These are phyloP conservation scores for Chrysosphaeria jannelii DNA, from an alignment of 2,329 filamentous ascomycete species.

Conservation along the genomic window DNA sequence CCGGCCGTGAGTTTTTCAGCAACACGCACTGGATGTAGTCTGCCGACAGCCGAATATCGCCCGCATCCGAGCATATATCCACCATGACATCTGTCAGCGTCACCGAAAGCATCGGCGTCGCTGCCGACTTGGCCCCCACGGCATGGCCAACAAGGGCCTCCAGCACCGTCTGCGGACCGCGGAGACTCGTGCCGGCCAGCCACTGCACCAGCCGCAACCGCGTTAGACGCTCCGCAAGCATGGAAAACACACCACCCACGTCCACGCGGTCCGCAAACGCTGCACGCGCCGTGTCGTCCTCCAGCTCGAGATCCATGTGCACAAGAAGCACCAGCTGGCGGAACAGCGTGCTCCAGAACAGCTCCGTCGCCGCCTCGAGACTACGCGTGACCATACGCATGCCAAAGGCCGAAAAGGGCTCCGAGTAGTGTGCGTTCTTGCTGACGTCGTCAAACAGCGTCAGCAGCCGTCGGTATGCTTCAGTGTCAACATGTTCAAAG, in stretches of 20 bases:
- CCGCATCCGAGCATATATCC: slow-evolving; percentile 31
- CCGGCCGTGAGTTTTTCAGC: slow-evolving; percentile 25
- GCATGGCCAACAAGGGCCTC: slow-evolving; percentile 31
- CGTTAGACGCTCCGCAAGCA: slow-evolving; percentile 38
- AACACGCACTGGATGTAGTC: slow-evolving; percentile 30
- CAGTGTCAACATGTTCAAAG: slow-evolving; percentile 24
- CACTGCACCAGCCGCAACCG: slow-evolving; percentile 45
- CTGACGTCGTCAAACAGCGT: slow-evolving; percentile 16
- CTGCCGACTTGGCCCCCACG: slow-evolving; percentile 27
- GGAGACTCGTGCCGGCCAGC: slow-evolving; percentile 12
- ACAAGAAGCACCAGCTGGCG: slow-evolving; percentile 59
- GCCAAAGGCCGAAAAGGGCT: slow-evolving; percentile 48
- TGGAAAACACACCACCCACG: slow-evolving; percentile 37
- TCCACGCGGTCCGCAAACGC: slow-evolving; percentile 27
- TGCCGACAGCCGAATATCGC: slow-evolving; percentile 32
- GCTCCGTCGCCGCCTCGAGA: slow-evolving; percentile 45
- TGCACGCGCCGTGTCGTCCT: slow-evolving; percentile 33
- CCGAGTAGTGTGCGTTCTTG: slow-evolving; percentile 14
- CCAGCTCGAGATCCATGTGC: slow-evolving; percentile 62
- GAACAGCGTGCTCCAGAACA: slow-evolving; percentile 45
- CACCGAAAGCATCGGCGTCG: slow-evolving; percentile 20
- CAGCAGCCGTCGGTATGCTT: slow-evolving; percentile 22
- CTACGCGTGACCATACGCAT: slow-evolving; percentile 44
- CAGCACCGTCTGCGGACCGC: slow-evolving; percentile 15
- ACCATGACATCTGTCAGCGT: slow-evolving; percentile 35